A percentile compares a stretch with the other conserved stretches of the same genome.
Conservation (phyloP, 108 stramenopile species). For the Fistulifera solaris region DNA sequence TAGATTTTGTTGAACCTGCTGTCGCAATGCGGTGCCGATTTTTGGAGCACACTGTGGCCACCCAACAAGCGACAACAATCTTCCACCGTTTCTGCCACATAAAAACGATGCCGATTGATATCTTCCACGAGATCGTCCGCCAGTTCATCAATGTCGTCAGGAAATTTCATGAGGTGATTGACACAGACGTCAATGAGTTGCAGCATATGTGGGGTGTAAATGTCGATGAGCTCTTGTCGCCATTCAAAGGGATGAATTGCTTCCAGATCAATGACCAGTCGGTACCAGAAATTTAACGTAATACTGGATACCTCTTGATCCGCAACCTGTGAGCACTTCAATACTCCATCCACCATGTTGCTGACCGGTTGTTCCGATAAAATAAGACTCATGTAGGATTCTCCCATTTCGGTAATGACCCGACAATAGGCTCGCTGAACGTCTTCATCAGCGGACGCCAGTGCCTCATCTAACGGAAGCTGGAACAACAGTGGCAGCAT, state of each 20-base stretch:
- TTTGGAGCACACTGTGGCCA: constrained; percentile 52
- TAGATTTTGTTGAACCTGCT: constrained; percentile 30
- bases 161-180: constrained; percentile 49
- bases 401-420: constrained; percentile 92
- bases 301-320: constrained; percentile 78
- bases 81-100: constrained; percentile 76
- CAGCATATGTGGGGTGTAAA: constrained; percentile 49
- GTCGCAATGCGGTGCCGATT: constrained; percentile 38
- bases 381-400: constrained; percentile 85
- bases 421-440: constrained; percentile 77
- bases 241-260: constrained; percentile 65
- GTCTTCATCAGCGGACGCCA: constrained; percentile 72
- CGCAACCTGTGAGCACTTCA: constrained; percentile 57
- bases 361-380: constrained; percentile 25
- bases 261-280: constrained; percentile 75
- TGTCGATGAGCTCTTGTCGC: constrained; percentile 68
- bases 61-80: constrained; percentile 83
- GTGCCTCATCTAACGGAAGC: constrained; percentile 35
- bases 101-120: constrained; percentile 58
- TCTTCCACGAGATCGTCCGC: constrained; percentile 67
- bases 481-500: constrained; percentile 66
- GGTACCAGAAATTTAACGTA: constrained; percentile 89
- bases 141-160: constrained; percentile 50
- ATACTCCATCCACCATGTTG: constrained; percentile 61
- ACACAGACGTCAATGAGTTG: constrained; percentile 53